Percentiles rank a stretch among this genome's conserved stretches.
Evolutionary conservation across 2,329 filamentous ascomycete species (phyloP).

Genomic region (Pseudogymnoascus sp.): DNA sequence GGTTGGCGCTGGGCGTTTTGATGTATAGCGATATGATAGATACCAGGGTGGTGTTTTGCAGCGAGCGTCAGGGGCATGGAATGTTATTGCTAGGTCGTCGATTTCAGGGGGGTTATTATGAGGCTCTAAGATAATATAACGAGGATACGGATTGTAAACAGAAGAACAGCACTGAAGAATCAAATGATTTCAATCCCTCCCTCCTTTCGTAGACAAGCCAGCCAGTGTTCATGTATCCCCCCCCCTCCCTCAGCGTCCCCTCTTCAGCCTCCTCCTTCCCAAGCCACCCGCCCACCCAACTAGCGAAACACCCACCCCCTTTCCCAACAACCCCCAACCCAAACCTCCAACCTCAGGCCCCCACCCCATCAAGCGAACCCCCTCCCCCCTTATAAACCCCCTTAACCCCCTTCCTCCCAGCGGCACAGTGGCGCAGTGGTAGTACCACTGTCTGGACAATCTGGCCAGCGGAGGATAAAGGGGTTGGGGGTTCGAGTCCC

Average conservation of each 20-base stretch:
- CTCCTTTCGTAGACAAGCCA: not conserved
- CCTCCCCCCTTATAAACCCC: not conserved
- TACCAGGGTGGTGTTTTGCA: not conserved
- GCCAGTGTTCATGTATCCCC: not conserved
- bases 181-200: not conserved
- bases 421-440: constrained; percentile 5
- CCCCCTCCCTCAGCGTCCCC: not conserved
- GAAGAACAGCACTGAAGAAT: not conserved
- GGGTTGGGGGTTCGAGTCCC: not conserved
- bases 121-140: constrained; percentile 6
- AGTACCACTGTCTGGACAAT: constrained; percentile 7
- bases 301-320: not conserved
- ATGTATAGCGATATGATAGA: constrained; percentile 7
- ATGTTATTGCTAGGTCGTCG: not conserved
- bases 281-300: not conserved
- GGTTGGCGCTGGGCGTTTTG: not conserved
- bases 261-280: not conserved
- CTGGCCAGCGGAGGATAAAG: not conserved
- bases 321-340: not conserved
- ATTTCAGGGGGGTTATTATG: not conserved
- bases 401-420: not conserved
- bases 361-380: not conserved
- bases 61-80: not conserved
- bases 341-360: not conserved
- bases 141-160: constrained; percentile 3